phyloP scores from a whole-genome alignment of 306 rosid species.

The Trifolium dubium region DNA sequence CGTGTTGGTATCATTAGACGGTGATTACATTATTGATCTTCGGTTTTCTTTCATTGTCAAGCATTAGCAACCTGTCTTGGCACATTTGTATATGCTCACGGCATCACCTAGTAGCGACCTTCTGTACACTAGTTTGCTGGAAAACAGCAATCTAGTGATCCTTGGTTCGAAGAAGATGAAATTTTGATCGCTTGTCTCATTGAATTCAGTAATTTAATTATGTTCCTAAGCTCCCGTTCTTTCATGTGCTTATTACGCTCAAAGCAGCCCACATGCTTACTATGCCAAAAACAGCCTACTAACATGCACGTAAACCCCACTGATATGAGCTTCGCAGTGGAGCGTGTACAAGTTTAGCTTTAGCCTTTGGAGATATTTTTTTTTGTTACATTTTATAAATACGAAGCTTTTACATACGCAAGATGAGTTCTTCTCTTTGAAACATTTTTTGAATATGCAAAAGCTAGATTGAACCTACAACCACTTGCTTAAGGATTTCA shows the following conservation, averaged over 20 bases:
- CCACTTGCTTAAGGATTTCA: too few relatives aligned
- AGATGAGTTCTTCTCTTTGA: too few relatives aligned
- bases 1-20: neutral
- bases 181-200: neutral
- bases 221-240: neutral
- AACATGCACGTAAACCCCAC: neutral
- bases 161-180: conserved; percentile 4
- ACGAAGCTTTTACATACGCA: too few relatives aligned
- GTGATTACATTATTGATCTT: conserved; percentile 30
- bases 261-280: neutral
- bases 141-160: neutral
- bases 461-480: too few relatives aligned
- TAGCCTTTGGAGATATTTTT: too few relatives aligned
- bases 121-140: conserved; percentile 4
- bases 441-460: too few relatives aligned
- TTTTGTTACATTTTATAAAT: too few relatives aligned
- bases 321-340: too few relatives aligned
- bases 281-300: neutral
- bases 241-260: neutral
- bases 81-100: conserved; percentile 27
- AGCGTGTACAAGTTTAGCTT: too few relatives aligned
- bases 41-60: conserved; percentile 22
- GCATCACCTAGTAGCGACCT: neutral
- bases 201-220: neutral
- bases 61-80: conserved; percentile 6